These are phyloP conservation scores for Yamadazyma epiphylla DNA, from an alignment of 1,139 yeast species.

Conservation along the genomic window DNA sequence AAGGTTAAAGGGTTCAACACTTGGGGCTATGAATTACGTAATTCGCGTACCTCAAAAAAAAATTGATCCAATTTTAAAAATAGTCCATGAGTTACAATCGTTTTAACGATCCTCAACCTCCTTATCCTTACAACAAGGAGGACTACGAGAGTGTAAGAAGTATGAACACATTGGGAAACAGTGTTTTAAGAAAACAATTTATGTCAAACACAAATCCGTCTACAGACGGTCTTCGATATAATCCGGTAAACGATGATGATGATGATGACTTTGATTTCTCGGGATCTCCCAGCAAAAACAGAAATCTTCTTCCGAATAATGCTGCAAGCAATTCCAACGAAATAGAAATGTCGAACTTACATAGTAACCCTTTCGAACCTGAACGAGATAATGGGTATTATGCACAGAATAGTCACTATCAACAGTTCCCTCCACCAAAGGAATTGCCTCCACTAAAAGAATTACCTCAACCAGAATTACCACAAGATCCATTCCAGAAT, in stretches of 20 bases:
- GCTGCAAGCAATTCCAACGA: not conserved
- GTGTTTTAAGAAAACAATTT: constrained; percentile 12
- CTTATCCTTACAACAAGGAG: not conserved
- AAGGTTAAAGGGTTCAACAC: too few species aligned
- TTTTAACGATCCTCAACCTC: too few species aligned
- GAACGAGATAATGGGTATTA: not conserved
- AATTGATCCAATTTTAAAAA: not conserved
- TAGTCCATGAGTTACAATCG: not conserved
- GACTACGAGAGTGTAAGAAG: constrained; percentile 7
- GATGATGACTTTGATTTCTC: constrained; percentile 12
- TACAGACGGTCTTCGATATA: constrained; percentile 7
- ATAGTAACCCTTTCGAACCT: constrained; percentile 1
- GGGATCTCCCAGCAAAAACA: constrained; percentile 1
- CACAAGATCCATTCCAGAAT: constrained; percentile 14
- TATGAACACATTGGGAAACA: constrained; percentile 2
- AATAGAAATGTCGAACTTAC: not conserved
- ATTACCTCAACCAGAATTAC: too few species aligned
- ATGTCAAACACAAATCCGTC: constrained; percentile 14
- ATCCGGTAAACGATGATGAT: constrained; percentile 2
- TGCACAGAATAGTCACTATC: not conserved
- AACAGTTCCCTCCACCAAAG: not conserved
- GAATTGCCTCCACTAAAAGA: too few species aligned
- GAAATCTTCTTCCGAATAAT: not conserved
- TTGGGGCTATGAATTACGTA: too few species aligned
- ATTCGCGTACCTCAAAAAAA: not conserved